Evolutionary conservation across 116 monocot genomes (phyloP).

Genomic region (Zostera marina): DNA sequence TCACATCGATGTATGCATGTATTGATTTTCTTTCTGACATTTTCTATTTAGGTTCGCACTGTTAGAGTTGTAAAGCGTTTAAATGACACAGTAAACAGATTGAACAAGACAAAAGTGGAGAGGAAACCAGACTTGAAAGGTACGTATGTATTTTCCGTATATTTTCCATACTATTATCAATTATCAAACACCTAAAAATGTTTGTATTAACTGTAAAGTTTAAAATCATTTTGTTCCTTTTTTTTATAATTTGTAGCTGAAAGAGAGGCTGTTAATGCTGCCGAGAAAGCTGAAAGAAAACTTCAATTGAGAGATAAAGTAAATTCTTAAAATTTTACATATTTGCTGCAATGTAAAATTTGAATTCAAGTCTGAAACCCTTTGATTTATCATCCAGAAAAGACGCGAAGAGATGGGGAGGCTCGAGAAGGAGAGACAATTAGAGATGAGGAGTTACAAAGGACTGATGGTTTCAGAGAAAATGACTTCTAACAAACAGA

Average conservation of each 20-base stretch:
- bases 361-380: background rate
- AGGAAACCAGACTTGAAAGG: constrained; percentile 93
- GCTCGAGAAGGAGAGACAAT: constrained; percentile 80
- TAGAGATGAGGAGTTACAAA: constrained; percentile 91
- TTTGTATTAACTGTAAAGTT: background rate
- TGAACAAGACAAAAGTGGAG: constrained; percentile 96
- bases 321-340: constrained; percentile 3
- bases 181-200: too few species aligned
- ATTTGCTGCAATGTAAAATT: too few species aligned
- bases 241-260: constrained; percentile 34
- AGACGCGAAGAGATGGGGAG: constrained; percentile 86
- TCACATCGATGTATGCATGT: background rate
- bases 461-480: constrained; percentile 91
- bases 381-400: constrained; percentile 34
- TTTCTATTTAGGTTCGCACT: constrained; percentile 48
- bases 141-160: constrained; percentile 6
- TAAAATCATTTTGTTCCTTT: background rate
- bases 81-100: constrained; percentile 86
- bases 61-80: constrained; percentile 82
- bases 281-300: constrained; percentile 88
- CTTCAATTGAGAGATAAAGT: constrained; percentile 69
- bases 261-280: constrained; percentile 78
- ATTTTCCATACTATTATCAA: background rate
- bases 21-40: background rate
- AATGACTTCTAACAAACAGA: constrained; percentile 94